phyloP scores from a whole-genome alignment of 1,284 basidiomycete genomes.

The Gomphus sp. region DNA sequence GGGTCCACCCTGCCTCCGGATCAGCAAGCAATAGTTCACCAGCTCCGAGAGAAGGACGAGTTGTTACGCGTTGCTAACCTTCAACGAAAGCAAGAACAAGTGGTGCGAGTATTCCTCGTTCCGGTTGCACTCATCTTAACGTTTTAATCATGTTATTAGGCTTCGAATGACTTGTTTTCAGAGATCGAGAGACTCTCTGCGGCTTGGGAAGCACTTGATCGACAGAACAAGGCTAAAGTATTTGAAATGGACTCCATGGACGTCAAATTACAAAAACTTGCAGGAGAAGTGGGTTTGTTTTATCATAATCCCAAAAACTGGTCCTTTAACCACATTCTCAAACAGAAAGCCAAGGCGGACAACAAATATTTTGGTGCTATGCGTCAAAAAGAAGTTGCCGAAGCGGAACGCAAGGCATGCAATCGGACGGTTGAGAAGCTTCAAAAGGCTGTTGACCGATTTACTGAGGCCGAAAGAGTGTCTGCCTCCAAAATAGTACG shows the following conservation, averaged over 20 bases:
- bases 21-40: slow-evolving; percentile 35
- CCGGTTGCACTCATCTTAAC: background rate
- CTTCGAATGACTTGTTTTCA: slow-evolving; percentile 70
- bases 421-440: slow-evolving; percentile 69
- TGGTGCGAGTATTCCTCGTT: slow-evolving; percentile 27
- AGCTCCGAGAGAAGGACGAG: slow-evolving; percentile 54
- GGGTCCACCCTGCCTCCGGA: slow-evolving; percentile 41
- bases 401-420: slow-evolving; percentile 67
- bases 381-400: slow-evolving; percentile 80
- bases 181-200: slow-evolving; percentile 84
- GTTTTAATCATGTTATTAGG: slow-evolving; percentile 26
- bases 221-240: slow-evolving; percentile 76
- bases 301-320: slow-evolving; percentile 1
- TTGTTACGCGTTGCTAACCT: slow-evolving; percentile 52
- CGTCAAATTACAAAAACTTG: slow-evolving; percentile 57
- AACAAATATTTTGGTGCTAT: slow-evolving; percentile 92
- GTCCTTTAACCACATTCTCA: background rate
- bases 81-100: slow-evolving; percentile 41
- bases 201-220: slow-evolving; percentile 83
- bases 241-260: slow-evolving; percentile 75
- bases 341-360: slow-evolving; percentile 83
- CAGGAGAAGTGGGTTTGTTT: slow-evolving; percentile 47
- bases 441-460: slow-evolving; percentile 62
- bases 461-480: slow-evolving; percentile 58
- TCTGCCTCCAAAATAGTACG: slow-evolving; percentile 50